phyloP scores from a whole-genome alignment of 83 land plant species.

The Picea engelmannii region DNA sequence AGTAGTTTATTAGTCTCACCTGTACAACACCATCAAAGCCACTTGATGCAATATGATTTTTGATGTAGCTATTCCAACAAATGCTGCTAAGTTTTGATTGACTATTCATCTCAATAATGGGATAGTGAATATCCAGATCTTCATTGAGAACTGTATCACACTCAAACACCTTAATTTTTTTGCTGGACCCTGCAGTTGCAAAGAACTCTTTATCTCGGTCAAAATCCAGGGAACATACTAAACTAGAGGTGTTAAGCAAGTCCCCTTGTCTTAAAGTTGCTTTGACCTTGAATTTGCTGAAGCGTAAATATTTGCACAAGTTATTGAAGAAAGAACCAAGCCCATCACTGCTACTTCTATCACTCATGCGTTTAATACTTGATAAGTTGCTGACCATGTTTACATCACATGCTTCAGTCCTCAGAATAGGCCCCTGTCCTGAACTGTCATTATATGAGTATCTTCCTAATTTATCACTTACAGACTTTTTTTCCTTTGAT shows the following conservation, averaged over 20 bases:
- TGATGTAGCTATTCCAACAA: conserved; percentile 59
- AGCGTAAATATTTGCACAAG: conserved; percentile 53
- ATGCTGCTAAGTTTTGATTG: conserved; percentile 51
- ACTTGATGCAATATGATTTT: conserved; percentile 59
- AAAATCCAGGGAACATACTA: conserved; percentile 55
- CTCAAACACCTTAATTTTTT: conserved; percentile 55
- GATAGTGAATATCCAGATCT: conserved; percentile 52
- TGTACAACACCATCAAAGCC: conserved; percentile 53
- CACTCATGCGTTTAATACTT: not conserved
- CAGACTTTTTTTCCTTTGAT: not conserved
- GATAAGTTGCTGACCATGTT: conserved; percentile 1
- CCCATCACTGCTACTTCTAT: conserved; percentile 14
- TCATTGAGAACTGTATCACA: conserved; percentile 51
- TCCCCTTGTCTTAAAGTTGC: conserved; percentile 56
- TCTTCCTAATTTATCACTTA: conserved; percentile 9
- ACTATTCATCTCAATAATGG: conserved; percentile 54
- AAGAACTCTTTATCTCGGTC: conserved; percentile 61
- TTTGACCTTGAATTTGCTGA: conserved; percentile 53
- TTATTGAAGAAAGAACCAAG: conserved; percentile 47
- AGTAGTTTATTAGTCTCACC: conserved; percentile 24
- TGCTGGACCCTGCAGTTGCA: conserved; percentile 59
- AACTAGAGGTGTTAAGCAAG: conserved; percentile 46
- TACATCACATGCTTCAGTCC: conserved; percentile 7
- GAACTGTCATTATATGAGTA: conserved; percentile 17
- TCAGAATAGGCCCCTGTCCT: conserved; percentile 20